These are phyloP conservation scores for Talaromyces ruber DNA, from an alignment of 495 filamentous ascomycete species.

Conservation along the genomic window DNA sequence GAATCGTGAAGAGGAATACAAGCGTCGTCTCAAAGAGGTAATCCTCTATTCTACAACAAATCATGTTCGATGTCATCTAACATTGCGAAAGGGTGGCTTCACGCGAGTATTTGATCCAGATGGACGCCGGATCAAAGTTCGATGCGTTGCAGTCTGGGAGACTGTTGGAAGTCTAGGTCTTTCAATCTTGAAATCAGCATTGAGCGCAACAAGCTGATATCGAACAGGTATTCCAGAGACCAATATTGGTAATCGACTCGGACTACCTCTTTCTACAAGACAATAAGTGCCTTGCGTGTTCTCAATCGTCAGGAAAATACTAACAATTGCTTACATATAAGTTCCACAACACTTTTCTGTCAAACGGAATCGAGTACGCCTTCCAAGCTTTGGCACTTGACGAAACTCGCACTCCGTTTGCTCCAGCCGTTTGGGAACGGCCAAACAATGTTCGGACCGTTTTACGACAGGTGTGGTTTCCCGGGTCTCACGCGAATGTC, in stretches of 20 bases:
- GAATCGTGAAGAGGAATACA: conserved; percentile 20
- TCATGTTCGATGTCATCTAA: not conserved
- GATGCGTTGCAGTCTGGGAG: conserved; percentile 50
- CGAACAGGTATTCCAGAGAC: conserved; percentile 31
- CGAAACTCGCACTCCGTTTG: conserved; percentile 54
- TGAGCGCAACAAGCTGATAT: not conserved
- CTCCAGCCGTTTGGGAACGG: conserved; percentile 57
- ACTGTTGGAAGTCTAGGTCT: conserved; percentile 46
- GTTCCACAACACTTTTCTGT: conserved; percentile 54
- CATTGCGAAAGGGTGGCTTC: conserved; percentile 10
- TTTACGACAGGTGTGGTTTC: conserved; percentile 69
- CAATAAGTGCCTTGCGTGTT: conserved; percentile 20
- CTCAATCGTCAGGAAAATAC: not conserved
- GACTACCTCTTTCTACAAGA: conserved; percentile 37
- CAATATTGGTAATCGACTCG: conserved; percentile 23
- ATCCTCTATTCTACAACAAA: not conserved
- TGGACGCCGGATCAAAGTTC: conserved; percentile 34
- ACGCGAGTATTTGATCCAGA: conserved; percentile 26
- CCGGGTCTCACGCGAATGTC: conserved; percentile 56
- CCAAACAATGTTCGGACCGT: conserved; percentile 32
- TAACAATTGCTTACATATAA: conserved; percentile 11
- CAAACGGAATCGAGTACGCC: conserved; percentile 52
- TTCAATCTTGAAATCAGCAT: not conserved
- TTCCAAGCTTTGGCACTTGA: conserved; percentile 72
- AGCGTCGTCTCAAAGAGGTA: conserved; percentile 23